Evolutionary conservation across 768 basidiomycete genomes (phyloP), one percentile per base, ranked within the genome.

Genomic region (Mycena capillaripes): DNA sequence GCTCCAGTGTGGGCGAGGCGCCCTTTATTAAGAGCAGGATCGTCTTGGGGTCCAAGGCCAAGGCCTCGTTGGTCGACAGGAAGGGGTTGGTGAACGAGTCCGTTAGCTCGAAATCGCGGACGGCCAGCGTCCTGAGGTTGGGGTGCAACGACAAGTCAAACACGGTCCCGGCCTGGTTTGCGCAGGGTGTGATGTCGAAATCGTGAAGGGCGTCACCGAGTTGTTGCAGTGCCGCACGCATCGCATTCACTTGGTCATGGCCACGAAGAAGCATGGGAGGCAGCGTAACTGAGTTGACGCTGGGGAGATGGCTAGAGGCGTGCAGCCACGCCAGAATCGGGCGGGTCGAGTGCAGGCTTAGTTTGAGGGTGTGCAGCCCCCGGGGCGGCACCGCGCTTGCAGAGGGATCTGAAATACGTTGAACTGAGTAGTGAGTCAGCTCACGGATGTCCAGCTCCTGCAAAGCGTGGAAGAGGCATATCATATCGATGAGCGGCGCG

Each of bases 401-500:
- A 27, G 42, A 16, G 10, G 55, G 44, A n/a, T n/a, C n/a, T n/a
- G n/a, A n/a, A n/a, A n/a, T n/a, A n/a, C n/a, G n/a, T 4, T 23
- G 10, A 1, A 27, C 30, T 23, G 17, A 17, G 0, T 21, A 29
- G 4, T 11, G 1, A 6, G 40, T 30, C 38, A 57, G 12, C 29
- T 48, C 53, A 6, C 7, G 44, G 12, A 56, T 38, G n/a, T 21
- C 25, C 34, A 66, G 65, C 19, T 1, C 17, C 55, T 66, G n/a
- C 21, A 66, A 25, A 2, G 65, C 65, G 23, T 30, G 56, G 7
- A 57, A 40, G n/a, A 66, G 16, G 32, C 55, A 57, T 29, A 66
- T 32, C 42, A 57, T 66, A 23, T 66, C 64, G 40, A 66, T 21
- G 21, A 66, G 42, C 32, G 65, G 55, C 16, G 30, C 65, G 30